A percentile compares a stretch with the other conserved stretches of the same genome.
Conservation (phyloP, 202 grass and related monocot genomes). For the Miscanthus sacchariflorus region DNA sequence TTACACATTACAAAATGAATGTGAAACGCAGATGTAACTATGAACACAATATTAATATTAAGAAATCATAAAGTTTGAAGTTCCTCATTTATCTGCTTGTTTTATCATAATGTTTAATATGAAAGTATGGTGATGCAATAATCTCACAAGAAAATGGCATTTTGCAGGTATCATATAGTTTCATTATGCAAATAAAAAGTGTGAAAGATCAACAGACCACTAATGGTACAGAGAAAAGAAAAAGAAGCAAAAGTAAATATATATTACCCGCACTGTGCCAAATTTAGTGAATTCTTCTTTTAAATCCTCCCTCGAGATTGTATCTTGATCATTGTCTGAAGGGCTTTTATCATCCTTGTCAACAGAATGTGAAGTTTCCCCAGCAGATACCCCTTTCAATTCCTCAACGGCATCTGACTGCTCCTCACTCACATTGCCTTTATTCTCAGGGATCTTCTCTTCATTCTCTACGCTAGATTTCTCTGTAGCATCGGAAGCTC, state of each 20-base stretch:
- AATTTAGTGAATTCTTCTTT: constrained; percentile 82
- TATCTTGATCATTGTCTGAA: constrained; percentile 42
- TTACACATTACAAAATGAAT: constrained; percentile 12
- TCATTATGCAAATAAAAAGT: constrained; percentile 28
- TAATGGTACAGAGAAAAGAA: neutral
- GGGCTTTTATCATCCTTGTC: constrained; percentile 38
- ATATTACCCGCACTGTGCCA: constrained; percentile 86
- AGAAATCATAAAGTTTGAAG: neutral
- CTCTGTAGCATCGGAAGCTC: constrained; percentile 33
- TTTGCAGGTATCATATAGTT: constrained; percentile 1
- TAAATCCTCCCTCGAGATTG: constrained; percentile 79
- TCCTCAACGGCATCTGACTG: constrained; percentile 50
- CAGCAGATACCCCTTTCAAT: constrained; percentile 42
- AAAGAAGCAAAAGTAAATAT: constrained; percentile 30
- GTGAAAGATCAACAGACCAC: neutral
- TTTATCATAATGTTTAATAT: neutral
- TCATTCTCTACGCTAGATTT: constrained; percentile 44
- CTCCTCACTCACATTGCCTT: constrained; percentile 38
- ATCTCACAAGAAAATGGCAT: neutral
- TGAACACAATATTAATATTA: constrained; percentile 3
- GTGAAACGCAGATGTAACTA: neutral
- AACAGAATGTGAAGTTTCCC: constrained; percentile 31
- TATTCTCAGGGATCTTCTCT: constrained; percentile 48
- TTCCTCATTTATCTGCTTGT: constrained; percentile 13
- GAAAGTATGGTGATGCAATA: neutral